A percentile compares a stretch with the other conserved stretches of the same genome.
Conservation (phyloP, 1,139 yeast genomes). For the Scheffersomyces titani region DNA sequence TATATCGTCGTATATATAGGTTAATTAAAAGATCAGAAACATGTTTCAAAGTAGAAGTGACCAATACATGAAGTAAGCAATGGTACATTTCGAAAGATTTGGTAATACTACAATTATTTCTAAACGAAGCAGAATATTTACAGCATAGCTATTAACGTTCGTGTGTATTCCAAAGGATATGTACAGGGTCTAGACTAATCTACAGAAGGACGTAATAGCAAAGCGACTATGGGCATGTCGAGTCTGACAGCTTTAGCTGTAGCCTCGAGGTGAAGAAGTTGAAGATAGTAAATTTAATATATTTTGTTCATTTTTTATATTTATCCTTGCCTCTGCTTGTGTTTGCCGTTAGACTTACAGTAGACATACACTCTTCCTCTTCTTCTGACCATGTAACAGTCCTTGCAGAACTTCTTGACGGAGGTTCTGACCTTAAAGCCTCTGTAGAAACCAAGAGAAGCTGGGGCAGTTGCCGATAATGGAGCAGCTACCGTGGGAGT, state of each 20-base stretch:
- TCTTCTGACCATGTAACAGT: constrained; percentile 91
- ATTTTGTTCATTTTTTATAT: too few relatives aligned
- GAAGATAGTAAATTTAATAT: background rate
- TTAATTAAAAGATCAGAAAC: background rate
- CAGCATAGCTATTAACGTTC: background rate
- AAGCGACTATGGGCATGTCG: background rate
- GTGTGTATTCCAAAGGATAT: background rate
- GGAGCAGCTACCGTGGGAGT: constrained; percentile 18
- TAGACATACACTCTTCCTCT: constrained; percentile 92
- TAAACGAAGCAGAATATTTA: background rate
- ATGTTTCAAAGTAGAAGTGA: background rate
- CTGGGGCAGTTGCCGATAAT: constrained; percentile 5
- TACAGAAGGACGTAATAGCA: background rate
- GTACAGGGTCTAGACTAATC: background rate
- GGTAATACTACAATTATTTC: background rate
- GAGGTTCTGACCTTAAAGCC: constrained; percentile 61
- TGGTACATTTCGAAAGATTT: background rate
- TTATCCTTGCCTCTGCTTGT: constrained; percentile 96
- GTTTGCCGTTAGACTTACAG: constrained; percentile 91
- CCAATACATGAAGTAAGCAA: background rate
- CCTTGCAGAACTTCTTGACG: constrained; percentile 87
- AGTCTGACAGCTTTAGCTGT: background rate
- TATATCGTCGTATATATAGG: background rate
- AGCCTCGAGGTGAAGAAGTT: background rate
- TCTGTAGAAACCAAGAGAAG: constrained; percentile 10